phyloP scores from a whole-genome alignment of 176 grass and related monocot species.

The Rhipidocladum racemiflorum region DNA sequence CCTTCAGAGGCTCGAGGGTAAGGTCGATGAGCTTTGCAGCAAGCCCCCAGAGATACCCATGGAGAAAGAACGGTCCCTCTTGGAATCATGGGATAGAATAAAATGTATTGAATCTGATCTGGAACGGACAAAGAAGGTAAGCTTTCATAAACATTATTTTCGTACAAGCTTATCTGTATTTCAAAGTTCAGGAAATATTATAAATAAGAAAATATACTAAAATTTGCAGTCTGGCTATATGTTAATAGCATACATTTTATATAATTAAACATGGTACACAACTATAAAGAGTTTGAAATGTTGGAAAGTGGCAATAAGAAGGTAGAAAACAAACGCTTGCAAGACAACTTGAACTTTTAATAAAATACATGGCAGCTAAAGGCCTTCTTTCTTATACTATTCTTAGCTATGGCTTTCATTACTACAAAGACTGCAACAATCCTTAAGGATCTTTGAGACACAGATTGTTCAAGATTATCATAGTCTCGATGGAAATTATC shows the following conservation, averaged over 20 bases:
- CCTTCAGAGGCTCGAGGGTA: slow-evolving; percentile 70
- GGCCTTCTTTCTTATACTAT: background rate
- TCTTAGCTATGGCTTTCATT: background rate
- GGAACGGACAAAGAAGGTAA: slow-evolving; percentile 79
- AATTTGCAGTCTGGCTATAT: background rate
- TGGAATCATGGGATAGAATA: slow-evolving; percentile 84
- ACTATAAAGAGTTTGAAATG: background rate
- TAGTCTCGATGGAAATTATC: background rate
- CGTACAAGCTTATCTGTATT: background rate
- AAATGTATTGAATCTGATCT: slow-evolving; percentile 79
- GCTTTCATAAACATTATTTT: background rate
- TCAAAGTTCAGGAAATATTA: background rate
- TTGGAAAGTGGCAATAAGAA: background rate
- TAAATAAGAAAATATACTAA: background rate
- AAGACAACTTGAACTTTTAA: background rate
- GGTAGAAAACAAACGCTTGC: background rate
- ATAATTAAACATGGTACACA: background rate
- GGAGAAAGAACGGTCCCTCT: slow-evolving; percentile 63
- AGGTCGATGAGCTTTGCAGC: slow-evolving; percentile 56
- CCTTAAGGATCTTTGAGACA: background rate
- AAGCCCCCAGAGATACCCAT: slow-evolving; percentile 62
- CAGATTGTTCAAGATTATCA: background rate
- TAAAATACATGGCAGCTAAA: background rate
- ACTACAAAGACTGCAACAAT: background rate
- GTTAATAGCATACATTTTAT: background rate